Conservation (phyloP, 2,329 filamentous ascomycete genomes). For the Talaromyces rugulosus region DNA sequence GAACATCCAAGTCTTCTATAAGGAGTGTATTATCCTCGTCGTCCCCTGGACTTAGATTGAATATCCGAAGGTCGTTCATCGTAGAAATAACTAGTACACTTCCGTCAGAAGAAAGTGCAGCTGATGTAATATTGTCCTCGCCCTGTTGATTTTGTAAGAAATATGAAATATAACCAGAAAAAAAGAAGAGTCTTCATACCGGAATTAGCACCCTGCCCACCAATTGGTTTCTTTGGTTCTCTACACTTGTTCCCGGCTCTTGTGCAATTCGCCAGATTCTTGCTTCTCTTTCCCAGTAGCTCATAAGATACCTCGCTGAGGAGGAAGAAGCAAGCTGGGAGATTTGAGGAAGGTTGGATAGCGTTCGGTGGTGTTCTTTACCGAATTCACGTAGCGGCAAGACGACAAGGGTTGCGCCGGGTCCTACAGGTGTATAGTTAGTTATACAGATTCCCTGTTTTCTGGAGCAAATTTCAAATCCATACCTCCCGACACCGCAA, state of each 20-base stretch:
- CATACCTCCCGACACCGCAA: slow-evolving; percentile 84
- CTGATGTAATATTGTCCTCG: slow-evolving; percentile 78
- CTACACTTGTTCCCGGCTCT: slow-evolving; percentile 45
- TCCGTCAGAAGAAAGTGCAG: slow-evolving; percentile 66
- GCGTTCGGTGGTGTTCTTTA: slow-evolving; percentile 72
- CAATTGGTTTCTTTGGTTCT: slow-evolving; percentile 41
- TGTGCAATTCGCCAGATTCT: slow-evolving; percentile 68
- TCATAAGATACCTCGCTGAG: slow-evolving; percentile 70
- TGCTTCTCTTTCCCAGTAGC: slow-evolving; percentile 89
- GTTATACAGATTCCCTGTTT: slow-evolving; percentile 28
- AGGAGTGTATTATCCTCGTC: slow-evolving; percentile 58
- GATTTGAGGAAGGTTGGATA: slow-evolving; percentile 79
- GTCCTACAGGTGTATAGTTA: slow-evolving; percentile 50
- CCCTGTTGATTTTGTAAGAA: slow-evolving; percentile 41
- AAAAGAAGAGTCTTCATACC: slow-evolving; percentile 35
- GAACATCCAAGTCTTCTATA: slow-evolving; percentile 66
- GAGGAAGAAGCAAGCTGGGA: slow-evolving; percentile 69
- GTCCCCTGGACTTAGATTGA: slow-evolving; percentile 56
- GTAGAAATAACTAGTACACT: slow-evolving; percentile 74
- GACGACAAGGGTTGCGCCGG: slow-evolving; percentile 79
- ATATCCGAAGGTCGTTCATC: slow-evolving; percentile 69
- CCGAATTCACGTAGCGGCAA: slow-evolving; percentile 73
- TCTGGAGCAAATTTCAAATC: neutral
- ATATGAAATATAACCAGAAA: slow-evolving; percentile 25
- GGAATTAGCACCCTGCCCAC: slow-evolving; percentile 62